Base-by-base conservation (phyloP, 768 basidiomycete genomes). In the Artomyces pyxidatus region DNA sequence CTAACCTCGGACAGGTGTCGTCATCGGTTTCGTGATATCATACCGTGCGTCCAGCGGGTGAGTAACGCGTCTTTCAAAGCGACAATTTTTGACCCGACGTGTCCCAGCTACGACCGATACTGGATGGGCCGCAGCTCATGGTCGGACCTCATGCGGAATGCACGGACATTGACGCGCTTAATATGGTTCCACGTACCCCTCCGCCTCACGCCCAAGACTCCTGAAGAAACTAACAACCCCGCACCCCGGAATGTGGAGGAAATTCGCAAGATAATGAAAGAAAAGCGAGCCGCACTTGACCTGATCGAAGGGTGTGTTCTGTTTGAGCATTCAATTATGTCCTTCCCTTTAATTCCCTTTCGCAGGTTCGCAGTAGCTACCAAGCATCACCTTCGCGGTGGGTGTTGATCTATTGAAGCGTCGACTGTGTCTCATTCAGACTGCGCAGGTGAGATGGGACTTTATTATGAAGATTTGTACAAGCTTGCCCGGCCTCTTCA, bases 101-200 rank as follows among this genome's bases (percentile, higher is more conserved):
- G 16, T 50, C 47, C 4, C 47, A 78, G 77, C 4, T 82, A 81
- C 54, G 79, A 81, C 52, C 71, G 78, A n/a, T 83, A 81, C 55
- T 81, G 76, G 74, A 70, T 75, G 57, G 65, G 80, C 19, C 65
- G 77, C 10, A 69, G 68, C 0, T 70, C 67, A 17, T 81, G 80
- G 80, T 73, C 75, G 3, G 79, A 82, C 50, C 65, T 81, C 17
- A 74, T 78, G 2, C 69, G 71, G 28, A 76, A 73, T 42, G 57
- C 71, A 3, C 66, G 78, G 16, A 73, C 74, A 0, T 64, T 80
- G 47, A 56, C 71, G 6, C 71, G 81, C 14, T 64, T 83, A 6
- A 68, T 81, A 27, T 82, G 80, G 81, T 78, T 77, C 54, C 79
- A 82, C 55, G 71, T 78, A 12, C 81, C 80, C 1, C 73, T 72